Conservation (phyloP, 495 filamentous ascomycete genomes). For the Hypomontagnella monticulosa region DNA sequence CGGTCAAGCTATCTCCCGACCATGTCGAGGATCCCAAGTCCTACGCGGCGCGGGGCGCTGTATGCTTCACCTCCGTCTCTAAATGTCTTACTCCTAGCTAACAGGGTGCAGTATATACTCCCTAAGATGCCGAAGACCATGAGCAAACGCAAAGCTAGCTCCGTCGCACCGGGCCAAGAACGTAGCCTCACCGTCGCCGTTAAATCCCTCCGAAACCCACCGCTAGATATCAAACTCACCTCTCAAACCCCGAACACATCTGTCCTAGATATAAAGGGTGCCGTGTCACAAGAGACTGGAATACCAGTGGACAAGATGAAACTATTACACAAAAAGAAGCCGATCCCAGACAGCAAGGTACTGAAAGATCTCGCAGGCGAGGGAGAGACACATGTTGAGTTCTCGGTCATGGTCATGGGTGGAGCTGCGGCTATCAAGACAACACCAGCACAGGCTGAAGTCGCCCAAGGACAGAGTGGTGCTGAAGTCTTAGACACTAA, state of each 20-base stretch:
- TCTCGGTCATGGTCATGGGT: constrained; percentile 88
- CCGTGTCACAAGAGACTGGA: constrained; percentile 60
- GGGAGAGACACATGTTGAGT: constrained; percentile 67
- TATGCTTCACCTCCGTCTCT: constrained; percentile 57
- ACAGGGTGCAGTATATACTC: constrained; percentile 53
- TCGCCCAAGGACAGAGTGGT: constrained; percentile 66
- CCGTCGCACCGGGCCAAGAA: constrained; percentile 54
- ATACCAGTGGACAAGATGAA: constrained; percentile 77
- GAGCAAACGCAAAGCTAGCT: constrained; percentile 55
- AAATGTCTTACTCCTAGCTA: constrained; percentile 16
- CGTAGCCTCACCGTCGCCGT: constrained; percentile 66
- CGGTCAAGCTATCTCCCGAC: constrained; percentile 79
- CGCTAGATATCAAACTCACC: constrained; percentile 68
- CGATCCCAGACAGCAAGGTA: constrained; percentile 73
- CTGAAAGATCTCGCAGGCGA: constrained; percentile 64
- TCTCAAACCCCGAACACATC: constrained; percentile 70
- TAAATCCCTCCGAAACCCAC: constrained; percentile 78
- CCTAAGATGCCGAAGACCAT: constrained; percentile 60
- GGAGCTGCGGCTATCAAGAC: constrained; percentile 58
- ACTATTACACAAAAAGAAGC: constrained; percentile 84
- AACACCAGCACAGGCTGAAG: constrained; percentile 46
- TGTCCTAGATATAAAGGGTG: constrained; percentile 76
- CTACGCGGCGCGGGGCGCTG: constrained; percentile 74
- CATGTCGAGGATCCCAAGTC: constrained; percentile 84
- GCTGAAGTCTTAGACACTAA: constrained; percentile 69